Evolutionary conservation across 2,329 filamentous ascomycete species (phyloP), one percentile per base, ranked within the genome.

Genomic region (Sarocladium brachiariae): DNA sequence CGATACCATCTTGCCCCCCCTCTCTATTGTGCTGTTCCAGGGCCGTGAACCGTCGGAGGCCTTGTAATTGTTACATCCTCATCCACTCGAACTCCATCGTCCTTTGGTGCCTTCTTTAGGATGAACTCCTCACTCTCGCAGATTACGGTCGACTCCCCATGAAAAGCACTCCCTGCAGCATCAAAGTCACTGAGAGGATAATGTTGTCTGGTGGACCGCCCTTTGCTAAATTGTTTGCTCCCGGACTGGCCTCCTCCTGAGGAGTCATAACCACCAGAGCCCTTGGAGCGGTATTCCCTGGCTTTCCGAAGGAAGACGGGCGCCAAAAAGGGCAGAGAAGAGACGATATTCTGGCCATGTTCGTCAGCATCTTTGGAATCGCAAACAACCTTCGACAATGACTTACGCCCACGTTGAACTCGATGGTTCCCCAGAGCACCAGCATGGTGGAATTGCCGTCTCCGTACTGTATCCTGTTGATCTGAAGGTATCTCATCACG

Each of bases 371-470:
- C 35, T 13, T 8, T 9, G 13, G 10, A 6, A 21, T 19, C n/a
- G n/a, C 35, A 8, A 19, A 10, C 35, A 13, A 39, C 18, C 8
- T 4, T 18, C 35, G n/a, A 19, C 10, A 16, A 39, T 4, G 23
- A 58, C 74, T 58, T 68, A 78, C 76, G 10, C 77, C 76, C 25
- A 79, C 70, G 54, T 80, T 79, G 60, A 80, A 76, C 58, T 80
- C 77, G 51, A 80, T 74, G 2, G 72, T 74, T 4, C 77, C 77
- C 76, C 76, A 80, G 0, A 80, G 62, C 1, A 80, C 68, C 10
- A 80, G 64, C 71, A 77, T 75, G 4, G 77, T 79, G 0, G 76
- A 78, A 56, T 78, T 76, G 8, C 76, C 74, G 33, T 78, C 74
- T 2, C 72, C 73, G 11, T 64, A 62, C 14, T 73, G 71, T 34